Evolutionary conservation across 495 filamentous ascomycete genomes (phyloP).

Genomic region (Penicillium macrosclerotiorum): DNA sequence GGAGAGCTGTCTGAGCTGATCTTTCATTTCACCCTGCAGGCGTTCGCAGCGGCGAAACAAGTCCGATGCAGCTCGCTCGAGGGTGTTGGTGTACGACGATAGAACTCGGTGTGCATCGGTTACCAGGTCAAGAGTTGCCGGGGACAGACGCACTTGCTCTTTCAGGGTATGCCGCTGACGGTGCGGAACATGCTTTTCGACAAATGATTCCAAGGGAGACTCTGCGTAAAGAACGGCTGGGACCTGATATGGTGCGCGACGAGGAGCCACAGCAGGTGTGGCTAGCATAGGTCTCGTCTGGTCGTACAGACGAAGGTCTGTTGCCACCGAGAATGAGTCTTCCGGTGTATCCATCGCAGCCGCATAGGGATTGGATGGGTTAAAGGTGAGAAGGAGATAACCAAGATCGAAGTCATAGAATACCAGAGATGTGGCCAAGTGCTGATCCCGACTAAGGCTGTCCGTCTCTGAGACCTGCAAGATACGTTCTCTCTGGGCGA

Average conservation of each 20-base stretch:
- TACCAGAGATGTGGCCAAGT: constrained; percentile 59
- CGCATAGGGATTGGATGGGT: constrained; percentile 59
- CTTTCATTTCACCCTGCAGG: constrained; percentile 65
- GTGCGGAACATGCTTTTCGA: constrained; percentile 58
- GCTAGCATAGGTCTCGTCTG: constrained; percentile 16
- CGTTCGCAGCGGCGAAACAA: constrained; percentile 76
- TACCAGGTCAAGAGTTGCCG: constrained; percentile 71
- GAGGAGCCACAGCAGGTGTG: constrained; percentile 31
- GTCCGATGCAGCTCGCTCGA: constrained; percentile 75
- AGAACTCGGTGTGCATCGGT: constrained; percentile 74
- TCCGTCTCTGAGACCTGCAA: constrained; percentile 49
- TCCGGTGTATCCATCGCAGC: constrained; percentile 65
- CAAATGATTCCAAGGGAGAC: constrained; percentile 58
- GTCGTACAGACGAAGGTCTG: constrained; percentile 33
- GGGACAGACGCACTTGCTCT: constrained; percentile 71
- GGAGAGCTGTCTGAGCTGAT: constrained; percentile 67
- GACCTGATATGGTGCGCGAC: constrained; percentile 68
- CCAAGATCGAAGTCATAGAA: constrained; percentile 74
- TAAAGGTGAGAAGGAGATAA: constrained; percentile 73
- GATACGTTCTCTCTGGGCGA: constrained; percentile 59
- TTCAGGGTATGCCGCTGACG: constrained; percentile 60
- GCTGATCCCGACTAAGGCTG: constrained; percentile 28
- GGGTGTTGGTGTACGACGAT: constrained; percentile 65
- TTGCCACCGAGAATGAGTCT: constrained; percentile 28
- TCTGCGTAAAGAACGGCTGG: constrained; percentile 59